Evolutionary conservation across 2,329 filamentous ascomycete species (phyloP).

Genomic region (Phyllosticta citriasiana): DNA sequence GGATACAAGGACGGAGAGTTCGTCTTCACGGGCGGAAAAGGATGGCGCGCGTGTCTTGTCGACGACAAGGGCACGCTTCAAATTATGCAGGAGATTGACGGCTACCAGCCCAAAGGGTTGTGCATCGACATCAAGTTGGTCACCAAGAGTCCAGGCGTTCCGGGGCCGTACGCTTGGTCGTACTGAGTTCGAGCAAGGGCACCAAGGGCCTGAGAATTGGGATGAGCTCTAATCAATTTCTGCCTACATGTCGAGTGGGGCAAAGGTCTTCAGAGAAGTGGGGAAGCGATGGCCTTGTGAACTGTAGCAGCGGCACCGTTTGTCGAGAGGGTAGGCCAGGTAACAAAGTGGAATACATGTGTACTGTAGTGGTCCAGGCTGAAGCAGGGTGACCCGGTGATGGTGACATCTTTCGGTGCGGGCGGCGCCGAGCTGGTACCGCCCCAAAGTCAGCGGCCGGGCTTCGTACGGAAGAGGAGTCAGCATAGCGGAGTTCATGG

Average conservation of each 20-base stretch:
- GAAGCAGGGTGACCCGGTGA: neutral
- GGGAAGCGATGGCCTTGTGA: neutral
- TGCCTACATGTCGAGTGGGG: neutral
- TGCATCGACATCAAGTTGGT: constrained; percentile 2
- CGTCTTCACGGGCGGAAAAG: neutral
- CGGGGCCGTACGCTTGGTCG: constrained; percentile 3
- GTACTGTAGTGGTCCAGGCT: neutral
- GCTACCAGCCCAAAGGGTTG: neutral
- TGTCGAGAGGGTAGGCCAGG: neutral
- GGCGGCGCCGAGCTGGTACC: neutral
- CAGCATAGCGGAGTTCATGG: neutral
- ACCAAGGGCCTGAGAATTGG: neutral
- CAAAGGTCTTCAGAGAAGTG: neutral
- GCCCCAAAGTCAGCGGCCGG: neutral
- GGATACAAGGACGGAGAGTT: constrained; percentile 3
- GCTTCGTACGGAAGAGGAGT: neutral
- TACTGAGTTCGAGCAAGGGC: neutral
- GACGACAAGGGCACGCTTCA: neutral
- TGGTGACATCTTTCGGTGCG: neutral
- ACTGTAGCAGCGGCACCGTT: neutral
- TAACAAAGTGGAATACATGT: neutral
- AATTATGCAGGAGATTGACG: neutral
- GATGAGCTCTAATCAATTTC: neutral
- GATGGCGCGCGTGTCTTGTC: constrained; percentile 3
- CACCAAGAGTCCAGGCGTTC: neutral